A percentile compares a stretch with the other conserved stretches of the same genome.
These are phyloP conservation scores for Jaenimonas drosophilae DNA, from an alignment of 208 protist species.

Conservation along the genomic window DNA sequence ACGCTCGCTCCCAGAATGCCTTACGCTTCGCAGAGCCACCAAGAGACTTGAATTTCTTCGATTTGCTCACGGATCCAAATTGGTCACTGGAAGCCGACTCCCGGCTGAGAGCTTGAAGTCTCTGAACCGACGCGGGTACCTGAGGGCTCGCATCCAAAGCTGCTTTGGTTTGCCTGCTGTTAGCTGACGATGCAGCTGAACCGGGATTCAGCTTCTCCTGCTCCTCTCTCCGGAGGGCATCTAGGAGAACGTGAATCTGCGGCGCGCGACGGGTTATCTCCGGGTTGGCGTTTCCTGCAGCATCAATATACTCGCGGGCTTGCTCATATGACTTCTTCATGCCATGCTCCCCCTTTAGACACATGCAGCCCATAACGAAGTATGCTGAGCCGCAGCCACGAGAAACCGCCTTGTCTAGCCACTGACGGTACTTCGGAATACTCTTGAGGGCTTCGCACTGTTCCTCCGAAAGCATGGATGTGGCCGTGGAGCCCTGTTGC, in stretches of 20 bases:
- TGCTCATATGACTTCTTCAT: conserved; percentile 47
- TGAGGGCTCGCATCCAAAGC: conserved; percentile 5
- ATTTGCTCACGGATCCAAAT: too few species aligned
- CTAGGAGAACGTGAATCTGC: conserved; percentile 50
- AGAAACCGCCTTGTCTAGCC: conserved; percentile 74
- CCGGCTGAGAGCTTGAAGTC: not conserved
- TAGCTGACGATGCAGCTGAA: not conserved
- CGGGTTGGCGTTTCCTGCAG: conserved; percentile 33
- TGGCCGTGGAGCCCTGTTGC: conserved; percentile 54
- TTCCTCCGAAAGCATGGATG: conserved; percentile 62
- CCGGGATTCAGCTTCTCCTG: conserved; percentile 4
- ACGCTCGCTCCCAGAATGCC: conserved; percentile 70
- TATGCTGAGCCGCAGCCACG: conserved; percentile 79
- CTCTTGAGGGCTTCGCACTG: conserved; percentile 50
- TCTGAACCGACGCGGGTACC: conserved; percentile 24
- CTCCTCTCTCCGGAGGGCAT: conserved; percentile 55
- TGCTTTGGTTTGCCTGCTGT: not conserved
- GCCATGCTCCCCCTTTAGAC: conserved; percentile 80
- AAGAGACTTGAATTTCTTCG: conserved; percentile 9
- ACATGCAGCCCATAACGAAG: conserved; percentile 81
- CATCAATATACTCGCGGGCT: conserved; percentile 73
- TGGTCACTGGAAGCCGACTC: too few species aligned
- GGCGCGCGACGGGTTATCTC: conserved; percentile 58
- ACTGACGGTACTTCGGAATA: conserved; percentile 70
- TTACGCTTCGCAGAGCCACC: conserved; percentile 22